These are phyloP conservation scores for Trypanosoma rangeli DNA, from an alignment of 208 protist species.

Conservation along the genomic window DNA sequence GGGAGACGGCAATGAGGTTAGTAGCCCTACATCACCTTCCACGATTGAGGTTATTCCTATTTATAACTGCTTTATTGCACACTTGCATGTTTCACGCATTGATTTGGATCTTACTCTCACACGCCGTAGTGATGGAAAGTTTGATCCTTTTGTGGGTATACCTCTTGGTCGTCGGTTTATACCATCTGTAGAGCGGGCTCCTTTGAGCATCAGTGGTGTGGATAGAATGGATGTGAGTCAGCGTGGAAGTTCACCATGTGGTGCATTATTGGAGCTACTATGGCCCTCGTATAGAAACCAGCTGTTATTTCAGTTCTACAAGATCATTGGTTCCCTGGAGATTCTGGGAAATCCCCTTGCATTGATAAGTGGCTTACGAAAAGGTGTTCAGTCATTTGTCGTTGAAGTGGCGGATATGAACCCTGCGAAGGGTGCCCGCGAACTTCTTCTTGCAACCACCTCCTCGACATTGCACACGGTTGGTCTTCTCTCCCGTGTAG, in stretches of 20 bases:
- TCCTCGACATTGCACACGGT: constrained; percentile 79
- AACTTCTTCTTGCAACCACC: constrained; percentile 49
- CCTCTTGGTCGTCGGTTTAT: constrained; percentile 33
- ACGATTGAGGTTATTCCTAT: constrained; percentile 1
- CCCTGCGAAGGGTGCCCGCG: constrained; percentile 44
- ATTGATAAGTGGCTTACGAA: constrained; percentile 51
- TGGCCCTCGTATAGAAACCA: constrained; percentile 61
- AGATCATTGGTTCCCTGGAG: constrained; percentile 76
- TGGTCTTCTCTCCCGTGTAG: constrained; percentile 51
- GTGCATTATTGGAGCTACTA: constrained; percentile 32
- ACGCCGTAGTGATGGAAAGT: constrained; percentile 37
- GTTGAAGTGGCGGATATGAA: constrained; percentile 29
- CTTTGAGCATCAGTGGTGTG: constrained; percentile 35
- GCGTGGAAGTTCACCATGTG: constrained; percentile 28
- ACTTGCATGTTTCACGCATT: constrained; percentile 43
- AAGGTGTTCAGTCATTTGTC: constrained; percentile 60
- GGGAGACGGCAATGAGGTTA: not conserved
- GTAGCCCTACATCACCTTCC: not conserved
- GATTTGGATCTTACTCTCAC: constrained; percentile 48
- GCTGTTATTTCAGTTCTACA: constrained; percentile 70
- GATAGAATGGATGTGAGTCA: constrained; percentile 38
- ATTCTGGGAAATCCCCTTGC: constrained; percentile 70
- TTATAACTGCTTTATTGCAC: constrained; percentile 45
- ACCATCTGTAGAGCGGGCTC: constrained; percentile 49
- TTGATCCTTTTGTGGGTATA: constrained; percentile 53